Conservation (phyloP, 495 filamentous ascomycete genomes). For the Echria macrotheca region DNA sequence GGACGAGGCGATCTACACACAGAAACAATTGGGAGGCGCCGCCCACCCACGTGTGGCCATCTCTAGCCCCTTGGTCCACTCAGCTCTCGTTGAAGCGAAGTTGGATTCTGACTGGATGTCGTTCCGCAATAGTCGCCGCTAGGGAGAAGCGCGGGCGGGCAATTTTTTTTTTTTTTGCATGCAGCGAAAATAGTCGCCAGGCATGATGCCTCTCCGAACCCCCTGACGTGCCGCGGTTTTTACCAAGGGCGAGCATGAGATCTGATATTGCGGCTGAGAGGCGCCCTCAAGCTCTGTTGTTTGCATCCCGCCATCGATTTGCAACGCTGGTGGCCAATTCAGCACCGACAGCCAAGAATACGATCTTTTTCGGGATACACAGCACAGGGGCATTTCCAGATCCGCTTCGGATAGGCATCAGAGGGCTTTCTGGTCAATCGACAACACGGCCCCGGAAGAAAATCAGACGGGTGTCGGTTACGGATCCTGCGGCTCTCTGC, state of each 20-base stretch:
- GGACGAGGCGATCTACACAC: too few relatives aligned
- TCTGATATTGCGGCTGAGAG: constrained; percentile 4
- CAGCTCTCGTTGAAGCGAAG: constrained; percentile 1
- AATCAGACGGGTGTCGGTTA: too few relatives aligned
- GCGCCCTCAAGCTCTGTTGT: neutral
- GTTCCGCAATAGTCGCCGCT: constrained; percentile 5
- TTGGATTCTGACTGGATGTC: constrained; percentile 2
- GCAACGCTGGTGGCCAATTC: neutral
- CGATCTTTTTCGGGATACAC: too few relatives aligned
- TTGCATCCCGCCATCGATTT: neutral
- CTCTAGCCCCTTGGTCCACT: too few relatives aligned
- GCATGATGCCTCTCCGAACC: neutral
- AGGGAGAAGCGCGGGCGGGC: constrained; percentile 1
- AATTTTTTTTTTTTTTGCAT: constrained; percentile 3
- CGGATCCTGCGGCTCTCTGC: too few relatives aligned
- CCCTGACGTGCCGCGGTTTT: neutral
- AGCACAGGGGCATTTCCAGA: too few relatives aligned
- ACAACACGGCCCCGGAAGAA: too few relatives aligned
- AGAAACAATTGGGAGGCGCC: too few relatives aligned
- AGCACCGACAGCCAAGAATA: neutral
- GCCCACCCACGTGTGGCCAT: too few relatives aligned
- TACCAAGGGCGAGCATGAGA: constrained; percentile 2
- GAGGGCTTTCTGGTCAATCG: neutral
- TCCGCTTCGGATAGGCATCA: neutral
- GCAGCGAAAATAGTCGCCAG: constrained; percentile 6